Conservation (phyloP, 257 asterid genomes). For the Petrea volubilis region DNA sequence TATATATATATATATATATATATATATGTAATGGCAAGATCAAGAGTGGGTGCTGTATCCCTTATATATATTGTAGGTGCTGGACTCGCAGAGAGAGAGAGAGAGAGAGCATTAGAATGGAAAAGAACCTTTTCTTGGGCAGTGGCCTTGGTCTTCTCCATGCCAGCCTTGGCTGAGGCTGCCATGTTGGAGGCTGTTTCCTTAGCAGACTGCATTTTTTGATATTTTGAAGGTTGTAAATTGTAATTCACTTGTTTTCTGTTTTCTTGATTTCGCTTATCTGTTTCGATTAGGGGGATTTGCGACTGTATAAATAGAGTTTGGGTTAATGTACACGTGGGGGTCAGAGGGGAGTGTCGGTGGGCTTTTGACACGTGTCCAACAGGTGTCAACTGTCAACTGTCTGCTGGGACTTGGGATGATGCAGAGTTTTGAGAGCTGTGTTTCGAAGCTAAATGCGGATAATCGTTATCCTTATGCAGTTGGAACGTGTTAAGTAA, state of each 20-base stretch:
- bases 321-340: slow-evolving; percentile 11
- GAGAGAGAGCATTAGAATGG: neutral
- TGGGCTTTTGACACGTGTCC: slow-evolving; percentile 17
- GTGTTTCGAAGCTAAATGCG: neutral
- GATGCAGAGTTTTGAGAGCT: neutral
- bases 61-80: no score
- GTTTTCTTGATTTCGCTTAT: no score
- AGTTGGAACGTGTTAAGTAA: no score
- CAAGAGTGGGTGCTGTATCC: no score
- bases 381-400: slow-evolving; percentile 5
- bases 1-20: no score
- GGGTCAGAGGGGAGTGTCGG: neutral
- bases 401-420: neutral
- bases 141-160: slow-evolving; percentile 66
- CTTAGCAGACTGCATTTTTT: slow-evolving; percentile 54
- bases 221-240: neutral
- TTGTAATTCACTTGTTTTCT: no score
- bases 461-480: neutral
- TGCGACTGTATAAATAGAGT: neutral
- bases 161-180: slow-evolving; percentile 61
- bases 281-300: neutral
- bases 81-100: neutral
- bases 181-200: slow-evolving; percentile 38
- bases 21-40: no score
- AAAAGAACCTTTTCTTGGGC: slow-evolving; percentile 42